Conservation (phyloP, 2,329 filamentous ascomycete species). For the Mycosphaerelloides madeirae region DNA sequence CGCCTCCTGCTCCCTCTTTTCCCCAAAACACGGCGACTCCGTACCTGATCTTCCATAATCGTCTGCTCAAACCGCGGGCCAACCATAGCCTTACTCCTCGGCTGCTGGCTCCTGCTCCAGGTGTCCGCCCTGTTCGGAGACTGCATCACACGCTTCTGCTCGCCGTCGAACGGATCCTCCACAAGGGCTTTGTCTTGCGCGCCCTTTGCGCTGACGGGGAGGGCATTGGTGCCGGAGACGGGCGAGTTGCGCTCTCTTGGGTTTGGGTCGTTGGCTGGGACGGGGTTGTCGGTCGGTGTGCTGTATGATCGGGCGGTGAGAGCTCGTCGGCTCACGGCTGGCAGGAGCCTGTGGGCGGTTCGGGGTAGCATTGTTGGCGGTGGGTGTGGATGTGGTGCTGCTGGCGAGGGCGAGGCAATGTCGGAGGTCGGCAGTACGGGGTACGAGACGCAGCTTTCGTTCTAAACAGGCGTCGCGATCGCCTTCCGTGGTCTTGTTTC, state of each 20-base stretch:
- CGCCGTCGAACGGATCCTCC: slow-evolving; percentile 52
- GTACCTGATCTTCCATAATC: slow-evolving; percentile 83
- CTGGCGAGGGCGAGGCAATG: not conserved
- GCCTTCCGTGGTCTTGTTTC: too few relatives aligned
- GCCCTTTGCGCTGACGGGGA: slow-evolving; percentile 48
- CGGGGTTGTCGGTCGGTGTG: slow-evolving; percentile 36
- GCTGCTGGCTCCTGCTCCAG: slow-evolving; percentile 84
- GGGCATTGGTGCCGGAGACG: slow-evolving; percentile 57
- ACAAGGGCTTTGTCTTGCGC: slow-evolving; percentile 50
- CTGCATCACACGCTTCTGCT: slow-evolving; percentile 61
- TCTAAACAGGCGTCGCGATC: too few relatives aligned
- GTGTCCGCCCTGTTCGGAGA: slow-evolving; percentile 77
- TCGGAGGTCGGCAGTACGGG: too few relatives aligned
- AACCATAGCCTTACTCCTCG: slow-evolving; percentile 77
- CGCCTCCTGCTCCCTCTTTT: not conserved
- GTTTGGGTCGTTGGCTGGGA: slow-evolving; percentile 63
- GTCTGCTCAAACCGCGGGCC: slow-evolving; percentile 97
- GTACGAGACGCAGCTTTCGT: too few relatives aligned
- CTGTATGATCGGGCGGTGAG: slow-evolving; percentile 13
- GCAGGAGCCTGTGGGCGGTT: slow-evolving; percentile 23
- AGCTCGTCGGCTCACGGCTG: slow-evolving; percentile 17
- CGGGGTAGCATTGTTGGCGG: slow-evolving; percentile 23
- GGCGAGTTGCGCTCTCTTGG: slow-evolving; percentile 39
- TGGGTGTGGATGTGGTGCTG: slow-evolving; percentile 1
- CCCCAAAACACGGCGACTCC: not conserved